phyloP scores from a whole-genome alignment of 441 rosid species.

The Jatropha podagrica region DNA sequence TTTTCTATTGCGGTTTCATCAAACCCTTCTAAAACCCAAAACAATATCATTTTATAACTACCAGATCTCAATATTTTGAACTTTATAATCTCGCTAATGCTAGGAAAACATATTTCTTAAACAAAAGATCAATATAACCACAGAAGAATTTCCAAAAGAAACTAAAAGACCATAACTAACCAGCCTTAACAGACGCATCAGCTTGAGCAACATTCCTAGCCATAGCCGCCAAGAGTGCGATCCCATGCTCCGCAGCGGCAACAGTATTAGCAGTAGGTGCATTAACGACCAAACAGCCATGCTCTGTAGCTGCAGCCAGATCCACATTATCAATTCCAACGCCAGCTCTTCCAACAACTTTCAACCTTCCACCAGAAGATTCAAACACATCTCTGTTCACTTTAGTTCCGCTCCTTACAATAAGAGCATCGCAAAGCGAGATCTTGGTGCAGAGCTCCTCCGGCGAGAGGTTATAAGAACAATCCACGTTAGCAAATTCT shows the following conservation, averaged over 20 bases:
- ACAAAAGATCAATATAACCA: neutral
- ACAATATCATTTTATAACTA: neutral
- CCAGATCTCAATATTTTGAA: conserved; percentile 5
- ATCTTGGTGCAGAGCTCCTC: conserved; percentile 89
- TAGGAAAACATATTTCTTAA: neutral
- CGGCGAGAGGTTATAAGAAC: conserved; percentile 70
- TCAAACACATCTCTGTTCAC: conserved; percentile 87
- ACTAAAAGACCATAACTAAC: conserved; percentile 31
- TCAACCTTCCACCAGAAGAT: conserved; percentile 72
- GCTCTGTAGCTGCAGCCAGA: conserved; percentile 94
- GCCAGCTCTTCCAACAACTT: conserved; percentile 98
- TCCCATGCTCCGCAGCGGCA: conserved; percentile 98
- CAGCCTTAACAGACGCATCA: conserved; percentile 89
- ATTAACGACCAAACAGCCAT: conserved; percentile 94
- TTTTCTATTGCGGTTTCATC: too few relatives aligned
- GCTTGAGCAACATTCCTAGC: conserved; percentile 94
- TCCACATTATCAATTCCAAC: conserved; percentile 99
- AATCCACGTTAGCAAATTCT: conserved; percentile 69
- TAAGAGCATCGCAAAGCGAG: conserved; percentile 82
- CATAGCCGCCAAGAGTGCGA: conserved; percentile 90
- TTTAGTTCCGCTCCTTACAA: conserved; percentile 92
- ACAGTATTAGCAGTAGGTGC: conserved; percentile 97
- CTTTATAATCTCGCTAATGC: too few relatives aligned
- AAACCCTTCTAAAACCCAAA: neutral
- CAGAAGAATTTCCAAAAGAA: neutral